A percentile compares a stretch with the other conserved stretches of the same genome.
Evolutionary conservation across 225 moss, liverwort and hornwort species (phyloP).

Genomic region (Pleurozium schreberi): DNA sequence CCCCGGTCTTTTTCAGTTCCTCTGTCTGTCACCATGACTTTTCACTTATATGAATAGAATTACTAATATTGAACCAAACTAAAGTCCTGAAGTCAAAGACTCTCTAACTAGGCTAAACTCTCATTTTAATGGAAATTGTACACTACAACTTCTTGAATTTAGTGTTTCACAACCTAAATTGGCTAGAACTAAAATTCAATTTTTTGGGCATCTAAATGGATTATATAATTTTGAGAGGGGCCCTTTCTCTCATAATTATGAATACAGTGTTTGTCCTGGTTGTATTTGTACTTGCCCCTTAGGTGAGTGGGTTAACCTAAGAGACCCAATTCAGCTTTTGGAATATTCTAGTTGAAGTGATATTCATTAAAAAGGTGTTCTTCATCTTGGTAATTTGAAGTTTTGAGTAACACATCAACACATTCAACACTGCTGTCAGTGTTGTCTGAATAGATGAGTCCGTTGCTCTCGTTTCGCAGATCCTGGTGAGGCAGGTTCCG

Average conservation of each 20-base stretch:
- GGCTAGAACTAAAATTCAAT: no score
- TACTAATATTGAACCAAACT: no score
- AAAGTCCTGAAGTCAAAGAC: no score
- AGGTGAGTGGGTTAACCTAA: background rate
- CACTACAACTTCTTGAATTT: no score
- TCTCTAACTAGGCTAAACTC: no score
- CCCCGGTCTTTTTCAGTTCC: background rate
- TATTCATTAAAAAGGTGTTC: background rate
- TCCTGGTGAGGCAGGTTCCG: conserved; percentile 70
- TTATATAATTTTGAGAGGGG: no score
- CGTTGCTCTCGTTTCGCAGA: conserved; percentile 16
- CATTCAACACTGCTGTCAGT: background rate
- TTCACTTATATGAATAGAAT: no score
- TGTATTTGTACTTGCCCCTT: background rate
- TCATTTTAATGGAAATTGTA: no score
- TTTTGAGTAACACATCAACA: background rate
- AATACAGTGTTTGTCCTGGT: background rate
- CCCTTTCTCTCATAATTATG: no score
- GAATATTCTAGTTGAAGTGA: background rate
- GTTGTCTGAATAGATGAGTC: background rate
- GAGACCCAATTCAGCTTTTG: background rate
- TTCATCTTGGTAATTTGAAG: background rate
- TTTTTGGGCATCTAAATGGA: no score
- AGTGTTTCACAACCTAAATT: no score
- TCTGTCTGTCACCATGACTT: background rate